Evolutionary conservation across 2,329 filamentous ascomycete species (phyloP).

Genomic region (Paecilomyces niveus): DNA sequence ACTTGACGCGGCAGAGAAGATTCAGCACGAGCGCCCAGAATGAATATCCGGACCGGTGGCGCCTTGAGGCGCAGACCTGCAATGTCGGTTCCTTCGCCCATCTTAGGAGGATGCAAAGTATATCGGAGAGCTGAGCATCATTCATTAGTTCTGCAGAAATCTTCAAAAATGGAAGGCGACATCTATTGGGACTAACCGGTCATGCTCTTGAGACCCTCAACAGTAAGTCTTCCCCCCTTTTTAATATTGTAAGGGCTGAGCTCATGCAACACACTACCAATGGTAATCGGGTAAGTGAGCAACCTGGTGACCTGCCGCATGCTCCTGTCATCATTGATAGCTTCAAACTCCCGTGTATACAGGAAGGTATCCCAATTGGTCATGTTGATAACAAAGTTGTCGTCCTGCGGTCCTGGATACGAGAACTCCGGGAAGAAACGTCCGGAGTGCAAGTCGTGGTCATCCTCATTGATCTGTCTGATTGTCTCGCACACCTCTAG

Average conservation of each 20-base stretch:
- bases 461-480: slow-evolving; percentile 92
- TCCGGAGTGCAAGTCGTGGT: slow-evolving; percentile 87
- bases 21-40: slow-evolving; percentile 92
- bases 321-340: slow-evolving; percentile 81
- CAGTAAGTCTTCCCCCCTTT: slow-evolving; percentile 66
- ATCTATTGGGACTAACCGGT: slow-evolving; percentile 58
- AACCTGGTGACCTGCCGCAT: slow-evolving; percentile 91
- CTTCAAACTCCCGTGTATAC: slow-evolving; percentile 84
- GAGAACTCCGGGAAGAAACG: slow-evolving; percentile 90
- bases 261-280: slow-evolving; percentile 88
- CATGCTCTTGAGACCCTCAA: slow-evolving; percentile 87
- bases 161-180: slow-evolving; percentile 1
- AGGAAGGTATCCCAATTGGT: slow-evolving; percentile 97
- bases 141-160: slow-evolving; percentile 3
- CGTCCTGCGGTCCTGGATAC: slow-evolving; percentile 81
- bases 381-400: slow-evolving; percentile 92
- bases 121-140: slow-evolving; percentile 68
- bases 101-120: slow-evolving; percentile 78
- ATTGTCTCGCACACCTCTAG: slow-evolving; percentile 87
- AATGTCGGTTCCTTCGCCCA: slow-evolving; percentile 66
- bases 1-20: slow-evolving; percentile 89
- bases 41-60: slow-evolving; percentile 84
- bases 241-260: slow-evolving; percentile 85
- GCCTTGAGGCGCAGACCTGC: slow-evolving; percentile 76
- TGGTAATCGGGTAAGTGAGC: slow-evolving; percentile 86